Evolutionary conservation across 176 grass and related monocot genomes (phyloP).

Genomic region (Juncus inflexus): DNA sequence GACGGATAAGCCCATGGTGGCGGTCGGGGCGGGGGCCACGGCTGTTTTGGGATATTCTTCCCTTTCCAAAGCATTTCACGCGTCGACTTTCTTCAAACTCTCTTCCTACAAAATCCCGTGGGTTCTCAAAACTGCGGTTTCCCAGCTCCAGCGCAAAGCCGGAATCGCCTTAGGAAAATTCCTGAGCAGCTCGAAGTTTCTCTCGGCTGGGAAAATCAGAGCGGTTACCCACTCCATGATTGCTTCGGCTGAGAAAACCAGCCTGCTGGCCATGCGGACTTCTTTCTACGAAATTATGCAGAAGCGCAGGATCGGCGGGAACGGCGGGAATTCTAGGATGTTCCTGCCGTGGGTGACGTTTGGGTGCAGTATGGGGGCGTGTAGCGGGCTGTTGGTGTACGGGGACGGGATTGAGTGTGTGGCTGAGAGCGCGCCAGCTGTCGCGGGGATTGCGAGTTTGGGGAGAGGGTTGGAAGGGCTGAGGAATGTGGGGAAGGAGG

Average conservation of each 20-base stretch:
- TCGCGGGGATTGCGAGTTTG: slow-evolving; percentile 63
- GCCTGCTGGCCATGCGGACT: slow-evolving; percentile 77
- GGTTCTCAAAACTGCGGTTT: slow-evolving; percentile 50
- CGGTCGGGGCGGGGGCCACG: slow-evolving; percentile 86
- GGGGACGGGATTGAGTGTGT: slow-evolving; percentile 89
- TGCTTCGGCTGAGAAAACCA: slow-evolving; percentile 64
- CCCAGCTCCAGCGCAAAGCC: slow-evolving; percentile 59
- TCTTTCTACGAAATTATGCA: slow-evolving; percentile 97
- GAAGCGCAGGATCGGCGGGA: slow-evolving; percentile 39
- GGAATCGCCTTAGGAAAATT: slow-evolving; percentile 48
- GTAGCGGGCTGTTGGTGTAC: slow-evolving; percentile 45
- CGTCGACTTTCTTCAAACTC: slow-evolving; percentile 68
- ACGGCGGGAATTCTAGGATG: slow-evolving; percentile 43
- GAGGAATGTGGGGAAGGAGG: slow-evolving; percentile 59
- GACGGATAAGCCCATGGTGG: slow-evolving; percentile 65
- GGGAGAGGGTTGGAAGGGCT: slow-evolving; percentile 79
- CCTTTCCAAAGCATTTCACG: slow-evolving; percentile 65
- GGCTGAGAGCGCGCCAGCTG: slow-evolving; percentile 57
- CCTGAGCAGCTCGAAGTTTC: slow-evolving; percentile 34
- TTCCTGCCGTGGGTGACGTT: slow-evolving; percentile 75
- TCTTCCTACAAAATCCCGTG: slow-evolving; percentile 62
- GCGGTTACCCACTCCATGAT: slow-evolving; percentile 59
- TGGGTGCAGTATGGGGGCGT: slow-evolving; percentile 61
- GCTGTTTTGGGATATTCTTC: slow-evolving; percentile 68
- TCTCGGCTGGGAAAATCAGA: slow-evolving; percentile 81